Evolutionary conservation across 2,329 filamentous ascomycete species (phyloP).

Genomic region (Fusarium torulosum): DNA sequence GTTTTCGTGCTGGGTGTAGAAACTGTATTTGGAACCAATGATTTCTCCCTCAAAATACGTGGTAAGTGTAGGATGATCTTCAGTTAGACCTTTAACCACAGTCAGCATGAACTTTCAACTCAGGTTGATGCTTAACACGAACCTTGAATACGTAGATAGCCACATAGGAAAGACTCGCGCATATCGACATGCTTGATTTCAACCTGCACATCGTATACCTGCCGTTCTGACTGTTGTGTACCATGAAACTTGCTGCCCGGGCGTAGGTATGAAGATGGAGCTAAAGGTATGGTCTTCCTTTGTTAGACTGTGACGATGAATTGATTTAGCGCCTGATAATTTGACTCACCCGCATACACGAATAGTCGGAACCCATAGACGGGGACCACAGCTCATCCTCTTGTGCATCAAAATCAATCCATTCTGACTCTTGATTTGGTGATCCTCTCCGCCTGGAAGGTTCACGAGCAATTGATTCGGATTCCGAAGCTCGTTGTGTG

Average conservation of each 20-base stretch:
- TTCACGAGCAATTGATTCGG: constrained; percentile 33
- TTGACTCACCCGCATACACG: constrained; percentile 53
- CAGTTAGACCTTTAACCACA: constrained; percentile 77
- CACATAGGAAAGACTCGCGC: constrained; percentile 92
- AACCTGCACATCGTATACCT: constrained; percentile 95
- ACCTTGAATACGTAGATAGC: constrained; percentile 97
- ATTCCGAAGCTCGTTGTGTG: constrained; percentile 34
- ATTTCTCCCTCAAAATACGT: constrained; percentile 99
- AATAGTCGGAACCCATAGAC: constrained; percentile 56
- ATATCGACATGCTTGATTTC: constrained; percentile 98
- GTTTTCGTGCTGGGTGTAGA: constrained; percentile 86
- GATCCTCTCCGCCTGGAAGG: constrained; percentile 32
- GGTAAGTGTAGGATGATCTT: constrained; percentile 96
- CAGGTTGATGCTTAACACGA: constrained; percentile 11
- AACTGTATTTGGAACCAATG: constrained; percentile 94
- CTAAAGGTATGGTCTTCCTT: constrained; percentile 75
- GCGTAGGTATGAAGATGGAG: constrained; percentile 87
- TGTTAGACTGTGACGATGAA: constrained; percentile 27
- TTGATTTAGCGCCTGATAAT: background rate
- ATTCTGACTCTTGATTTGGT: constrained; percentile 40
- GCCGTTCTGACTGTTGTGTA: constrained; percentile 91
- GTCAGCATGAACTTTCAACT: constrained; percentile 26
- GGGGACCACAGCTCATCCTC: constrained; percentile 52
- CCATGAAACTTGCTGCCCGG: constrained; percentile 90
- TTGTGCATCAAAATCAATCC: constrained; percentile 42